A percentile compares a stretch with the other conserved stretches of the same genome.
phyloP scores from a whole-genome alignment of 2,329 filamentous ascomycete species.

The Phymatotrichopsis omnivora region DNA sequence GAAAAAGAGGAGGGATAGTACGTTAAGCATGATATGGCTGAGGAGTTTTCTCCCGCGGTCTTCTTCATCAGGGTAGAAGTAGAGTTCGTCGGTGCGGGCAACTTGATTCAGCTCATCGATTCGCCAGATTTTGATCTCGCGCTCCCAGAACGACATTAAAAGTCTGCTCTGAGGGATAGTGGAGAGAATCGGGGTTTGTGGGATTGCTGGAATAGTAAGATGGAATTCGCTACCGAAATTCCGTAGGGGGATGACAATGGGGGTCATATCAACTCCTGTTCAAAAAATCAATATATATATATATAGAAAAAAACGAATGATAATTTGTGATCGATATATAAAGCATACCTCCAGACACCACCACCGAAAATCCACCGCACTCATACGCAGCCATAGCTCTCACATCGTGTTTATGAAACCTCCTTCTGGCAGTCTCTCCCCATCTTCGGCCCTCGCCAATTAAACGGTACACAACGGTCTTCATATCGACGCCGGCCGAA shows the following conservation, averaged over 20 bases:
- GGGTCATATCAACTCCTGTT: constrained; percentile 72
- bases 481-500: constrained; percentile 84
- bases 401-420: constrained; percentile 88
- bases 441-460: constrained; percentile 54
- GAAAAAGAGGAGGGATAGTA: constrained; percentile 28
- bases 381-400: constrained; percentile 91
- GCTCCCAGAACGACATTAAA: constrained; percentile 85
- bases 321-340: not conserved
- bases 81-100: constrained; percentile 37
- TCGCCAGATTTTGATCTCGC: constrained; percentile 75
- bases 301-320: not conserved
- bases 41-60: constrained; percentile 49
- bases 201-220: constrained; percentile 69
- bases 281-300: constrained; percentile 27
- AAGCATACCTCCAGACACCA: constrained; percentile 81
- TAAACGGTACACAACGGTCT: constrained; percentile 72
- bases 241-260: constrained; percentile 69
- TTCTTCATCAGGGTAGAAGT: constrained; percentile 32
- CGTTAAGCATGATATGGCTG: constrained; percentile 52
- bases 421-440: constrained; percentile 74
- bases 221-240: constrained; percentile 71
- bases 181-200: constrained; percentile 62
- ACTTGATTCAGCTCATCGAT: constrained; percentile 42
- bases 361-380: constrained; percentile 67
- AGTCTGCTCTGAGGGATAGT: constrained; percentile 58